These are phyloP conservation scores for Zymoseptoria pseudotritici DNA, from an alignment of 2,329 filamentous ascomycete species.

Conservation along the genomic window DNA sequence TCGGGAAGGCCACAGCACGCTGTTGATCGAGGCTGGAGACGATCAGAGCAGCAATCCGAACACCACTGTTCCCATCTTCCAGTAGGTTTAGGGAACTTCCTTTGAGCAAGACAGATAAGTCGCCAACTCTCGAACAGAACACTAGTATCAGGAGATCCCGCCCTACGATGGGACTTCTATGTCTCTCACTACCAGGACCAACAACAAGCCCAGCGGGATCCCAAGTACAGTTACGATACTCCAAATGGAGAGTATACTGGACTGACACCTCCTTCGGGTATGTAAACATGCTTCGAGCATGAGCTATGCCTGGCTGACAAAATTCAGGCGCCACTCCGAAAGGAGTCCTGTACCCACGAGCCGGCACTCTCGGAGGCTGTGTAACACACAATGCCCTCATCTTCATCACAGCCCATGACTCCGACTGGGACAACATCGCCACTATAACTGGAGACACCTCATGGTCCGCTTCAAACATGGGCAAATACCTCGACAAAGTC, in stretches of 20 bases:
- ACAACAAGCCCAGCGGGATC: constrained; percentile 47
- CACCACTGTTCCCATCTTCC: constrained; percentile 48
- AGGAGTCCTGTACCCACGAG: constrained; percentile 53
- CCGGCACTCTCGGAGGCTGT: constrained; percentile 50
- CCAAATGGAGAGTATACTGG: constrained; percentile 45
- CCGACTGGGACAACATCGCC: constrained; percentile 54
- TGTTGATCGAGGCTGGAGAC: constrained; percentile 56
- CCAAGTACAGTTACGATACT: constrained; percentile 49
- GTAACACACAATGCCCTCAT: constrained; percentile 57
- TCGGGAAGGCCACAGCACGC: constrained; percentile 51
- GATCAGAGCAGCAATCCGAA: constrained; percentile 47
- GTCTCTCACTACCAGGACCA: constrained; percentile 56
- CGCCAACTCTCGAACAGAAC: no score
- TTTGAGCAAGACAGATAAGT: no score
- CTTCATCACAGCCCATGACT: constrained; percentile 50
- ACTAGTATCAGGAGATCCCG: constrained; percentile 39
- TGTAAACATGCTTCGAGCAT: not conserved
- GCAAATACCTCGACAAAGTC: constrained; percentile 47
- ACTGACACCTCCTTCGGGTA: constrained; percentile 44
- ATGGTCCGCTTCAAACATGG: constrained; percentile 53
- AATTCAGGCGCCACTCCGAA: constrained; percentile 35
- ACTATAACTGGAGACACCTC: constrained; percentile 53
- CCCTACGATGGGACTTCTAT: constrained; percentile 56
- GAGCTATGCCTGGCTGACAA: no score
- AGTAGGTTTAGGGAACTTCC: constrained; percentile 11